Evolutionary conservation across 1,139 yeast genomes (phyloP).

Genomic region (Geotrichum fermentans): DNA sequence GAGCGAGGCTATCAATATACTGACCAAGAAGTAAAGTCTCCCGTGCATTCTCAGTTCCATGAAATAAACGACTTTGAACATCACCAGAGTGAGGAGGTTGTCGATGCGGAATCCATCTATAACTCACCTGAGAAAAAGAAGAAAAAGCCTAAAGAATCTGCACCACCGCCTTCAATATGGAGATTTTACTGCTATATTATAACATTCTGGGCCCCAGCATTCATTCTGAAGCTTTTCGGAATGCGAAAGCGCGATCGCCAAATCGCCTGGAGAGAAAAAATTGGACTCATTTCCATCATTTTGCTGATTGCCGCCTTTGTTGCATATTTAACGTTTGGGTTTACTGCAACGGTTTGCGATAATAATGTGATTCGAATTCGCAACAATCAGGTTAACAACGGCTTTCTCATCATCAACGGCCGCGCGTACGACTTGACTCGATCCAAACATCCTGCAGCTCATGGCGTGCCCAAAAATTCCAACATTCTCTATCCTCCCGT

Average conservation of each 20-base stretch:
- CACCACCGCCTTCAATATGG: slow-evolving; percentile 53
- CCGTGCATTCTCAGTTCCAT: background rate
- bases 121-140: background rate
- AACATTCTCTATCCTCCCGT: slow-evolving; percentile 42
- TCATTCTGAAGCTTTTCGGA: slow-evolving; percentile 61
- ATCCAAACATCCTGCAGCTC: slow-evolving; percentile 15
- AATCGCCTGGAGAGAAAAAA: slow-evolving; percentile 90
- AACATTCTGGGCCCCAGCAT: slow-evolving; percentile 88
- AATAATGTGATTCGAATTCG: slow-evolving; percentile 45
- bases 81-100: background rate
- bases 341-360: slow-evolving; percentile 70
- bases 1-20: background rate
- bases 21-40: background rate
- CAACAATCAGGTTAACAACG: slow-evolving; percentile 50
- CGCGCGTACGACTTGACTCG: slow-evolving; percentile 57
- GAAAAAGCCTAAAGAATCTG: background rate
- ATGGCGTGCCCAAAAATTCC: slow-evolving; percentile 43
- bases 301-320: slow-evolving; percentile 61
- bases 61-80: background rate
- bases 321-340: slow-evolving; percentile 79
- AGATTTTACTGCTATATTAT: slow-evolving; percentile 63
- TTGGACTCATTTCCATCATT: slow-evolving; percentile 69
- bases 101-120: background rate
- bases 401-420: slow-evolving; percentile 69
- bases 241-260: slow-evolving; percentile 66